Evolutionary conservation across 106 monocot species (phyloP).

Genomic region (Acorus calamus): DNA sequence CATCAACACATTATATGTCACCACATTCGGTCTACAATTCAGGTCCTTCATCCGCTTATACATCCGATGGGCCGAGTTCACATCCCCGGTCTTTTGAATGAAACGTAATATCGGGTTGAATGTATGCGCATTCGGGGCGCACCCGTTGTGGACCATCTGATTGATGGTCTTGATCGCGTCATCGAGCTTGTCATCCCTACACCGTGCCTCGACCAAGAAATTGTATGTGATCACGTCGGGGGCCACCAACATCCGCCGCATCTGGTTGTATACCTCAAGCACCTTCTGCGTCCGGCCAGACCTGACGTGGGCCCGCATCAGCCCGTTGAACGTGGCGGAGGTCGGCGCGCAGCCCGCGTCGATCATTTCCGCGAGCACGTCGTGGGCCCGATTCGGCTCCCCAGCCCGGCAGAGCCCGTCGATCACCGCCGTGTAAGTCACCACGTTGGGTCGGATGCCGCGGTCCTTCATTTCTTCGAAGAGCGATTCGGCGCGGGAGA

Average conservation of each 20-base stretch:
- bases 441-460: conserved; percentile 68
- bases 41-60: conserved; percentile 69
- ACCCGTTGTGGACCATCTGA: conserved; percentile 44
- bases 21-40: conserved; percentile 39
- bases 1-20: conserved; percentile 80
- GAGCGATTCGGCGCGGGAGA: conserved; percentile 65
- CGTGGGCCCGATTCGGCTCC: conserved; percentile 69
- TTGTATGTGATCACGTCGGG: conserved; percentile 86
- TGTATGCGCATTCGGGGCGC: conserved; percentile 46
- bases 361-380: conserved; percentile 82
- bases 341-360: conserved; percentile 56
- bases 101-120: conserved; percentile 78
- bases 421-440: conserved; percentile 70
- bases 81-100: conserved; percentile 41
- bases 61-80: conserved; percentile 53
- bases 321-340: conserved; percentile 71
- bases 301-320: conserved; percentile 71
- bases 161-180: conserved; percentile 76
- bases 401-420: conserved; percentile 66
- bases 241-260: conserved; percentile 56
- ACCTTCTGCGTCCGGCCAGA: conserved; percentile 57
- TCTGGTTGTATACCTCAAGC: conserved; percentile 84
- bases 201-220: conserved; percentile 71
- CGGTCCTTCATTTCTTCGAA: conserved; percentile 51
- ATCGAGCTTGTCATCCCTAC: conserved; percentile 57